These are phyloP conservation scores for Hypoxylon fragiforme DNA, from an alignment of 495 filamentous ascomycete species.

Conservation along the genomic window DNA sequence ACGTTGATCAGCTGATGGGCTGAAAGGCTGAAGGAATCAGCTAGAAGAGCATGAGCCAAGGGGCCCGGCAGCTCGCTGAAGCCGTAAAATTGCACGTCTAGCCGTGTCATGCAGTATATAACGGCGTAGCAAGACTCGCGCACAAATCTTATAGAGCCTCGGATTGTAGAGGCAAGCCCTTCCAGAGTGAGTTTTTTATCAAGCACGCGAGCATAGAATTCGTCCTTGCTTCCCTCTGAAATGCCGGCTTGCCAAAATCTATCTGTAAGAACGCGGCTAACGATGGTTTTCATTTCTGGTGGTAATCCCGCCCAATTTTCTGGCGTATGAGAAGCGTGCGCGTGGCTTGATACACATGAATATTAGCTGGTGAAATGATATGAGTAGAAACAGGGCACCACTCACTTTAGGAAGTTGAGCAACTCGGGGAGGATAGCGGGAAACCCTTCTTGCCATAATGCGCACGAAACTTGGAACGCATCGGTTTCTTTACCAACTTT, in stretches of 20 bases:
- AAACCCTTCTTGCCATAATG: constrained; percentile 81
- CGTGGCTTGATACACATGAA: constrained; percentile 58
- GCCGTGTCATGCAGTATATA: constrained; percentile 86
- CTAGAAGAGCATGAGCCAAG: constrained; percentile 80
- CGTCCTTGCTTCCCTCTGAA: constrained; percentile 88
- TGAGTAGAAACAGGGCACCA: neutral
- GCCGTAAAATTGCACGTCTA: constrained; percentile 88
- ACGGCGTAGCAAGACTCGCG: constrained; percentile 93
- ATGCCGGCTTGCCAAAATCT: constrained; percentile 99
- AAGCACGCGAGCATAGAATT: constrained; percentile 90
- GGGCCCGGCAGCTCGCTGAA: constrained; percentile 81
- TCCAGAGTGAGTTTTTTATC: constrained; percentile 88
- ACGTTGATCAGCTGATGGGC: constrained; percentile 91
- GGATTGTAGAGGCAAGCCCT: constrained; percentile 89
- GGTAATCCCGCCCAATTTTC: constrained; percentile 81
- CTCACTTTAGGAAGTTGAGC: constrained; percentile 79
- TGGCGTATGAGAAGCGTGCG: constrained; percentile 92
- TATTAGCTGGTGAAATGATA: constrained; percentile 13
- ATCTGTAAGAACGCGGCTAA: constrained; percentile 85
- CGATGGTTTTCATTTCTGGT: constrained; percentile 72
- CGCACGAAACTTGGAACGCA: constrained; percentile 69
- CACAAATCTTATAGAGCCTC: constrained; percentile 83
- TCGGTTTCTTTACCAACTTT: constrained; percentile 72
- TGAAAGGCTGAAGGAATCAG: constrained; percentile 80
- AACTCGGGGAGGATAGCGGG: constrained; percentile 83